Conservation (phyloP, 306 rosid species). For the Abrus precatorius region DNA sequence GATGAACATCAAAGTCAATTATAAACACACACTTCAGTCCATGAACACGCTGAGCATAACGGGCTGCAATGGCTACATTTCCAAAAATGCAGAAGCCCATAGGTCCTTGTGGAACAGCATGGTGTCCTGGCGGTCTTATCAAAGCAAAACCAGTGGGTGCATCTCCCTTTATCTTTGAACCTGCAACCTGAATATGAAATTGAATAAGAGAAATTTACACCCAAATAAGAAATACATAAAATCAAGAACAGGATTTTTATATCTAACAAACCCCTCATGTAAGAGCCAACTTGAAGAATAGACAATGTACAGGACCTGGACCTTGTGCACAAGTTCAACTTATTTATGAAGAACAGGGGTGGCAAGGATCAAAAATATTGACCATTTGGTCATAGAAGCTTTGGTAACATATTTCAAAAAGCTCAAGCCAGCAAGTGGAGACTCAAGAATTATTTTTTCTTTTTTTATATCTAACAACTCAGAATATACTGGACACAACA, state of each 20-base stretch:
- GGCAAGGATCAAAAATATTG: slow-evolving; percentile 18
- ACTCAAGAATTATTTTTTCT: not conserved
- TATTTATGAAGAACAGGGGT: not conserved
- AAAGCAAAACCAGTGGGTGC: slow-evolving; percentile 91
- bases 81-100: slow-evolving; percentile 96
- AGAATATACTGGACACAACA: slow-evolving; percentile 20
- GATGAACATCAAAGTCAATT: slow-evolving; percentile 94
- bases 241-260: not conserved
- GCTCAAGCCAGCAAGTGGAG: slow-evolving; percentile 27
- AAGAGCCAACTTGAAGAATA: slow-evolving; percentile 12
- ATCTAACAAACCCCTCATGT: slow-evolving; percentile 14
- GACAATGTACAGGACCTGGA: slow-evolving; percentile 1
- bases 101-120: slow-evolving; percentile 91
- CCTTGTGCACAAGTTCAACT: slow-evolving; percentile 29
- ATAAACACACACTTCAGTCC: slow-evolving; percentile 87
- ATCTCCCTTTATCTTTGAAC: slow-evolving; percentile 63
- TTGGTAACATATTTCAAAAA: slow-evolving; percentile 20
- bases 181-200: slow-evolving; percentile 67
- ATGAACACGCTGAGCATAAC: slow-evolving; percentile 86
- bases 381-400: slow-evolving; percentile 32
- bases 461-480: not conserved
- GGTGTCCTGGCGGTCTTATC: slow-evolving; percentile 98
- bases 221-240: slow-evolving; percentile 9
- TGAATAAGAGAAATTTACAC: slow-evolving; percentile 27
- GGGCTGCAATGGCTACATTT: slow-evolving; percentile 94